A percentile compares a stretch with the other conserved stretches of the same genome.
Evolutionary conservation across 1,139 yeast species (phyloP).

Genomic region (Blastobotrys proliferans): DNA sequence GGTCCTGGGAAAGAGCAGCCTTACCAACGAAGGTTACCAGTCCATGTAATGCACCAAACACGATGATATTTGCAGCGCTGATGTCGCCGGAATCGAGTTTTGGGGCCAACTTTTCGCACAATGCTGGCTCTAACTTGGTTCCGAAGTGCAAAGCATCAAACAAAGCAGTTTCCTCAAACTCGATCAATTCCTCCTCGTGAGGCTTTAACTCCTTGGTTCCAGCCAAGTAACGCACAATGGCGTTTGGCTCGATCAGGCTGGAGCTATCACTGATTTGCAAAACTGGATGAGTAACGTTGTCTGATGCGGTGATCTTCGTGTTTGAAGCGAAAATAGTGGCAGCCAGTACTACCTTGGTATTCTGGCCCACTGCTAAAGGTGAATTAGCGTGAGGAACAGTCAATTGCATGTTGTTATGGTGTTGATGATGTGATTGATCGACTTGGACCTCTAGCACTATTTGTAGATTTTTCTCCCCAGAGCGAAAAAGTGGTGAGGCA

Average conservation of each 20-base stretch:
- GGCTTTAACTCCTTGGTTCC: slow-evolving; percentile 24
- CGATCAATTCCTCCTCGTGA: slow-evolving; percentile 22
- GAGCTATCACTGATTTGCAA: slow-evolving; percentile 17
- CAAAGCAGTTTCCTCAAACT: slow-evolving; percentile 26
- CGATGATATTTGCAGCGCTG: slow-evolving; percentile 26
- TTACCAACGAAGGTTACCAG: slow-evolving; percentile 31
- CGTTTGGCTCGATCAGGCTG: slow-evolving; percentile 65
- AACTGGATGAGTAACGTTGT: slow-evolving; percentile 9
- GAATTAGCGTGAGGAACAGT: slow-evolving; percentile 22
- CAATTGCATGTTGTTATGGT: slow-evolving; percentile 13
- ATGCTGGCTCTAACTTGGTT: slow-evolving; percentile 25
- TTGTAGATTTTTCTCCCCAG: too few relatives aligned
- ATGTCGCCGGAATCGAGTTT: slow-evolving; percentile 19
- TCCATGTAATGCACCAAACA: slow-evolving; percentile 32
- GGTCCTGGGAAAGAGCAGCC: slow-evolving; percentile 30
- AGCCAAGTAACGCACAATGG: slow-evolving; percentile 54
- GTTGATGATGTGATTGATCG: background rate
- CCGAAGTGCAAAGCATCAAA: slow-evolving; percentile 28
- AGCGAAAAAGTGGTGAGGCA: too few relatives aligned
- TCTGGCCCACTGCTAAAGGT: slow-evolving; percentile 22
- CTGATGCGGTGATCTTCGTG: slow-evolving; percentile 7
- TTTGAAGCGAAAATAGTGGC: slow-evolving; percentile 18
- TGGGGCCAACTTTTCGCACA: slow-evolving; percentile 14
- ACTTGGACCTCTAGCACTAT: too few relatives aligned
- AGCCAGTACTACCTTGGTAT: slow-evolving; percentile 24